These are phyloP conservation scores for Funneliformis caledonium DNA, from an alignment of 371 early-diverging fungal species.

Conservation along the genomic window DNA sequence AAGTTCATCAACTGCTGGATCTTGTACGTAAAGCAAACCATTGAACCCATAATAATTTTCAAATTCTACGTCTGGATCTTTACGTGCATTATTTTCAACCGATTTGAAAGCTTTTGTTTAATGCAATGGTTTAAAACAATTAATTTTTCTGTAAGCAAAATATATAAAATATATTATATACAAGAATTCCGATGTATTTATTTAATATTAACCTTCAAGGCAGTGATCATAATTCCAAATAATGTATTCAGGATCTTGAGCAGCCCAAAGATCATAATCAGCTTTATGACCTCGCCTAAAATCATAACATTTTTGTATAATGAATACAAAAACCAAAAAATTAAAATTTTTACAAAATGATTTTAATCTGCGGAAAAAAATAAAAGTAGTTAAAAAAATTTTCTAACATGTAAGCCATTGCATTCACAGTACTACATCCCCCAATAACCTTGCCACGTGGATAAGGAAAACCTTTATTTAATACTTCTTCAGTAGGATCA, in stretches of 20 bases:
- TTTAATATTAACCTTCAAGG: slow-evolving; percentile 18
- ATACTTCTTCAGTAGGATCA: slow-evolving; percentile 13
- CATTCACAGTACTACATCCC: no score
- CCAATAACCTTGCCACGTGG: no score
- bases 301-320: neutral
- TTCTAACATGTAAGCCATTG: no score
- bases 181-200: no score
- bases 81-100: slow-evolving; percentile 7
- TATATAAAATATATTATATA: no score
- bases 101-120: no score
- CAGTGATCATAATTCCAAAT: slow-evolving; percentile 26
- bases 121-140: slow-evolving; percentile 10
- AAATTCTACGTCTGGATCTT: neutral
- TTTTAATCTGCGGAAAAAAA: neutral
- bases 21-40: no score
- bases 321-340: no score
- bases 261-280: slow-evolving; percentile 21
- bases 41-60: no score
- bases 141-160: slow-evolving; percentile 4
- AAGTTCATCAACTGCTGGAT: no score
- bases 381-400: neutral
- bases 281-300: slow-evolving; percentile 19
- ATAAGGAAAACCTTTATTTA: neutral
- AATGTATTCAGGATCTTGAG: slow-evolving; percentile 24
- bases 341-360: no score